Percentiles rank a stretch among this genome's conserved stretches.
phyloP scores from a whole-genome alignment of 2,329 filamentous ascomycete genomes.

The Ophiostoma pallidulum region DNA sequence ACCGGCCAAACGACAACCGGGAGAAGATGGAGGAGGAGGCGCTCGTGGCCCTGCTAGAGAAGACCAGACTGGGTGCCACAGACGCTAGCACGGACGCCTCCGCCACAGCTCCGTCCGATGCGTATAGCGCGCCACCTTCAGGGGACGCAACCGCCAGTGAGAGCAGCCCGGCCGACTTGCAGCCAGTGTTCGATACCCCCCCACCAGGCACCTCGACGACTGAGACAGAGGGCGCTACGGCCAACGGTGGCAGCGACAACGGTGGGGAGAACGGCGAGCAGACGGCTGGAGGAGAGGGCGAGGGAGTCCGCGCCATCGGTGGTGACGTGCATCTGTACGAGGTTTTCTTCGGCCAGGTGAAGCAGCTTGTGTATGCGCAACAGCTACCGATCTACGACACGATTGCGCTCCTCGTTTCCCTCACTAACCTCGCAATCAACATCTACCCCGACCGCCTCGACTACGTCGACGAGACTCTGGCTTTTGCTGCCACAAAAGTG shows the following conservation, averaged over 20 bases:
- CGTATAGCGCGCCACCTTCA: conserved; percentile 20
- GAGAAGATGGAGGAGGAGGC: conserved; percentile 79
- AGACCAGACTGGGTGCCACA: conserved; percentile 52
- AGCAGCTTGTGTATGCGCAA: conserved; percentile 84
- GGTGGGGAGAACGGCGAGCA: conserved; percentile 22
- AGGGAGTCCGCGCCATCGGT: conserved; percentile 41
- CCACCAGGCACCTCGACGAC: conserved; percentile 30
- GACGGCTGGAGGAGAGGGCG: not conserved
- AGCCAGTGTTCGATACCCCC: conserved; percentile 21
- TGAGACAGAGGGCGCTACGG: conserved; percentile 38
- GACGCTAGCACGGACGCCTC: conserved; percentile 15
- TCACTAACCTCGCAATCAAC: conserved; percentile 87
- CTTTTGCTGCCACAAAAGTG: conserved; percentile 80
- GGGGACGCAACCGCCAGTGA: conserved; percentile 21
- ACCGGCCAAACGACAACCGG: conserved; percentile 59
- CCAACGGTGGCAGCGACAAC: conserved; percentile 33
- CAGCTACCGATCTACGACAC: conserved; percentile 89
- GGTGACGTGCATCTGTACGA: conserved; percentile 85
- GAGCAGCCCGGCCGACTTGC: conserved; percentile 27
- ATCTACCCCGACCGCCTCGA: conserved; percentile 90
- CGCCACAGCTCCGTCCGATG: conserved; percentile 17
- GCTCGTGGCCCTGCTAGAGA: conserved; percentile 66
- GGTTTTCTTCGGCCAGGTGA: conserved; percentile 93
- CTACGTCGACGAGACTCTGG: conserved; percentile 89
- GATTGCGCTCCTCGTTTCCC: conserved; percentile 84